Conservation (phyloP, 768 basidiomycete genomes). For the Leccinum subgranulosum region DNA sequence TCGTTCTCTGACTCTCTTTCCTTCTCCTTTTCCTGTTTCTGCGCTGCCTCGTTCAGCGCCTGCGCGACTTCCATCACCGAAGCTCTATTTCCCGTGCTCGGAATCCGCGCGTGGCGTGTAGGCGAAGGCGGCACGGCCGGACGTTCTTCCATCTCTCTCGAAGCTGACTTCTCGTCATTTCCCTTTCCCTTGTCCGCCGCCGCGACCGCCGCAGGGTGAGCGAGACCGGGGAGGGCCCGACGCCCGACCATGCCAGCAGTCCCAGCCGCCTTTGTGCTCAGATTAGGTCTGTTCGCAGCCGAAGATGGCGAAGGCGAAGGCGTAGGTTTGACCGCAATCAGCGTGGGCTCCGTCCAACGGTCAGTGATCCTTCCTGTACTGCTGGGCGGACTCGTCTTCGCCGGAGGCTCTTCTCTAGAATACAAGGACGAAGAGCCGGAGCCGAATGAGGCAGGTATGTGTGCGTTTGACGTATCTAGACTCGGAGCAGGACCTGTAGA, state of each 20-base stretch:
- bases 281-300: not conserved
- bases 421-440: not conserved
- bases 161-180: not conserved
- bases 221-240: constrained; percentile 42
- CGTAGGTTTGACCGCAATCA: constrained; percentile 32
- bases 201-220: constrained; percentile 8
- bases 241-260: constrained; percentile 34
- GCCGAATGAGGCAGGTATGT: not conserved
- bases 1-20: not conserved
- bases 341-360: constrained; percentile 31
- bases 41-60: constrained; percentile 42
- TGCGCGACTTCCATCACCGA: constrained; percentile 80
- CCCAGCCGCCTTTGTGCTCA: constrained; percentile 12
- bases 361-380: constrained; percentile 24
- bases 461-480: not conserved
- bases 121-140: constrained; percentile 29
- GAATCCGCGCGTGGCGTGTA: constrained; percentile 51
- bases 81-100: constrained; percentile 66
- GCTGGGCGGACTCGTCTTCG: constrained; percentile 4
- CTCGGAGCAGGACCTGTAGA: constrained; percentile 5
- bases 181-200: constrained; percentile 19
- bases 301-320: not conserved
- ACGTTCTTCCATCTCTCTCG: constrained; percentile 21
- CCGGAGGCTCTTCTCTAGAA: not conserved
- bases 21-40: constrained; percentile 3